Evolutionary conservation across 257 asterid genomes (phyloP), one percentile per base, ranked within the genome.

Genomic region (Craterostigma plantagineum): DNA sequence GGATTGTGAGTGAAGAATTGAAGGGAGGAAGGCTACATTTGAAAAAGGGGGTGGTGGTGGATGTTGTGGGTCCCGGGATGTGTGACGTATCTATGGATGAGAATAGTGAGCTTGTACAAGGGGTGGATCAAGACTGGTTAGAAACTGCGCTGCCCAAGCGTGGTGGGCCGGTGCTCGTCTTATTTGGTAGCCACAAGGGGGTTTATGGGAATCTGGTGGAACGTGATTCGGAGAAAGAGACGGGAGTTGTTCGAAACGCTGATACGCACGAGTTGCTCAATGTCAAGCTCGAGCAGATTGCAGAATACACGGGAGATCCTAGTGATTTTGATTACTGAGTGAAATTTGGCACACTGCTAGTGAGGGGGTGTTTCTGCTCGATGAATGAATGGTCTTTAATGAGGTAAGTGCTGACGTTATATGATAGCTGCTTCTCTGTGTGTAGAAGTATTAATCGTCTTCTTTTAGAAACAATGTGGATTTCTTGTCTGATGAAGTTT

Each of bases 271-370:
- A 73, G 55, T 47, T 69, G 55, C 59, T 84, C 18, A 70, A 65
- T 51, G 91, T 83, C 49, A 70, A 56, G 46, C 95, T 87, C 38
- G 98, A 83, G 54, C 91, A 87, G 66, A 65, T 87, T 52, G 95
- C 98, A 0, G 98, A 87, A 70, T 87, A 62, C 59, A 57, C 66
- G 0, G 98, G 98, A 15, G 98, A 87, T 64, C 95, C 92, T 2
- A 70, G 76, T 43, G 66, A 82, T 38, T 56, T 87, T 55, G 93
- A 83, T 33, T 79, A 76, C 45, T 87, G 62, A 71, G 48, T 2
- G 2, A 6, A 23, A 23, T 23, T 23, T 23, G 30, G 30, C 6
- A 6, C 6, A 6, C 30, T 23, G 6, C 4, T 23, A 23, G 30
- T 23, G 30, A 23, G 30, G 30, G 30, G 6, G n/a, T 2, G 30